Conservation (phyloP, 148 eudicot genomes). For the Camellia japonica region DNA sequence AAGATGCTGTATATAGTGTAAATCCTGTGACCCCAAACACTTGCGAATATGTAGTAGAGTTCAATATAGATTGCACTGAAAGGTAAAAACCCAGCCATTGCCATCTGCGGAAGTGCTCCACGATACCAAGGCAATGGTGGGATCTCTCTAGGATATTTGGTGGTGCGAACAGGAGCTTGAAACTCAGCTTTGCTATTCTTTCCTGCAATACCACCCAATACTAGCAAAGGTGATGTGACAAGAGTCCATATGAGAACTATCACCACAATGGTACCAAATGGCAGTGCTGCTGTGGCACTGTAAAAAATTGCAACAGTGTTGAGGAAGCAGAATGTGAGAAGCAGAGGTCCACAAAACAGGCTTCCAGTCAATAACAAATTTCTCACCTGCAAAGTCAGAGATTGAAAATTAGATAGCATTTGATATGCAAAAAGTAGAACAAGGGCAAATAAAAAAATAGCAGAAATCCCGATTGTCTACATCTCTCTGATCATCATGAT, state of each 20-base stretch:
- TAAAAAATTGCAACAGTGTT: conserved; percentile 39
- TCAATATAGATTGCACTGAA: conserved; percentile 42
- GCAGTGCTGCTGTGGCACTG: conserved; percentile 47
- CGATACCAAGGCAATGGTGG: conserved; percentile 49
- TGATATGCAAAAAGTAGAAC: background rate
- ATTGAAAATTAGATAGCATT: conserved; percentile 11
- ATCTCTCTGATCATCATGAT: background rate
- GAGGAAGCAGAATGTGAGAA: conserved; percentile 38
- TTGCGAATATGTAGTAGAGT: conserved; percentile 43
- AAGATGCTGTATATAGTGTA: conserved; percentile 44
- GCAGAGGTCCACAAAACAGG: conserved; percentile 37
- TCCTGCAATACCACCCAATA: conserved; percentile 47
- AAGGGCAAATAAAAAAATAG: background rate
- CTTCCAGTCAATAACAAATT: conserved; percentile 41
- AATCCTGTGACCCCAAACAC: conserved; percentile 49
- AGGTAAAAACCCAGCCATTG: conserved; percentile 43
- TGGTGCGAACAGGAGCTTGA: conserved; percentile 46
- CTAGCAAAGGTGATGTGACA: conserved; percentile 47
- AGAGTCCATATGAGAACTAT: conserved; percentile 41
- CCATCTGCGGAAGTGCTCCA: conserved; percentile 42
- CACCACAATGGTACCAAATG: conserved; percentile 47
- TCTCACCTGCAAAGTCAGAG: conserved; percentile 32
- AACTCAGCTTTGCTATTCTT: conserved; percentile 49
- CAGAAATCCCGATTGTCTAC: background rate
- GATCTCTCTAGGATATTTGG: conserved; percentile 49